Evolutionary conservation across 108 stramenopile genomes (phyloP).

Genomic region (Skeletonema tropicum): DNA sequence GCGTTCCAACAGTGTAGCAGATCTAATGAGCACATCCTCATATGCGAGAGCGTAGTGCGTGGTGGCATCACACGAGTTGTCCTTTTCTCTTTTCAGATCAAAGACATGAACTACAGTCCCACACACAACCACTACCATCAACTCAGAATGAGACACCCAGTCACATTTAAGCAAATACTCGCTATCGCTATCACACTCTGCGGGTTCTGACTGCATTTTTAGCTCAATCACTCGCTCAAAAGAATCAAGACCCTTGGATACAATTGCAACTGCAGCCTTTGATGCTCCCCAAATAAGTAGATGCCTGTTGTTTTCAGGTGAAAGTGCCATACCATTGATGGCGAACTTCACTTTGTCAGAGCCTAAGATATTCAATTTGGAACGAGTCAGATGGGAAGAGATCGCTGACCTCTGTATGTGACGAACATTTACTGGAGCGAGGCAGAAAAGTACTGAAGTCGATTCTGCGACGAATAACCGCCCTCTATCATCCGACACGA

Average conservation of each 20-base stretch:
- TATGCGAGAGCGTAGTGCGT: conserved; percentile 54
- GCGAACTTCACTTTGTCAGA: conserved; percentile 54
- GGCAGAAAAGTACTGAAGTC: conserved; percentile 64
- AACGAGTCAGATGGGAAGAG: conserved; percentile 37
- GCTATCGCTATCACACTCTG: conserved; percentile 56
- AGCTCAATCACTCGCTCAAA: conserved; percentile 61
- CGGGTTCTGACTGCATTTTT: conserved; percentile 51
- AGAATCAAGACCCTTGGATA: conserved; percentile 52
- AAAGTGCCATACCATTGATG: conserved; percentile 59
- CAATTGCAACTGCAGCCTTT: conserved; percentile 57
- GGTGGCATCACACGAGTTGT: conserved; percentile 33
- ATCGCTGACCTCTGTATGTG: conserved; percentile 32
- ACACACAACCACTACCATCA: conserved; percentile 58
- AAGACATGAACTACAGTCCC: conserved; percentile 66
- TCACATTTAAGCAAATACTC: conserved; percentile 65
- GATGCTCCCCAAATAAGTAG: conserved; percentile 72
- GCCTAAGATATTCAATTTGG: conserved; percentile 64
- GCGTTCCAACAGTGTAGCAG: conserved; percentile 31
- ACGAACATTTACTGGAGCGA: conserved; percentile 50
- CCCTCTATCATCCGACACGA: conserved; percentile 70
- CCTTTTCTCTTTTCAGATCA: conserved; percentile 50
- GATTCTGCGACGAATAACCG: conserved; percentile 66
- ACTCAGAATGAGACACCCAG: conserved; percentile 72
- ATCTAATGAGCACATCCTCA: conserved; percentile 50
- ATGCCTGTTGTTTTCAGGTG: conserved; percentile 64